Conservation (phyloP, 108 stramenopile genomes). For the Aurantiochytrium sp. region DNA sequence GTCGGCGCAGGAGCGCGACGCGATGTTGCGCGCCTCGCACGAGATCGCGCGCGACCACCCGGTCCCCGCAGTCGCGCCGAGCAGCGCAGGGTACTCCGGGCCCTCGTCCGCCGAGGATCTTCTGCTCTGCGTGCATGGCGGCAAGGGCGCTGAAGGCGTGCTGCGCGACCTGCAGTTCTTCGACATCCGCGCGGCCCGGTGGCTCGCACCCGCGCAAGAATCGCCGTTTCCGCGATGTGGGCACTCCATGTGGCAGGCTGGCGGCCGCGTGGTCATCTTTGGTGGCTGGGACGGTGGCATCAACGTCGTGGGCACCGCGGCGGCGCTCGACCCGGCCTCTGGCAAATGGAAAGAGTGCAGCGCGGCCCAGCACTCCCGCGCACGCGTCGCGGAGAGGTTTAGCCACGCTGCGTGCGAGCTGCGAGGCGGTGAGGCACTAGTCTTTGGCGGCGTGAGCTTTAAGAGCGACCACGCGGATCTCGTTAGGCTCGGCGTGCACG, state of each 20-base stretch:
- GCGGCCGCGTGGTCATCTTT: not conserved
- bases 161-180: not conserved
- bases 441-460: constrained; percentile 4
- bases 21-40: not conserved
- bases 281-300: constrained; percentile 24
- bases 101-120: not conserved
- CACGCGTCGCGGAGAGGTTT: not conserved
- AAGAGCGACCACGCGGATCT: not conserved
- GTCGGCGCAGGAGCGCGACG: not conserved
- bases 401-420: not conserved
- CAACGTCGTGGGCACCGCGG: not conserved
- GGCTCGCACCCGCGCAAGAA: not conserved
- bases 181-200: not conserved
- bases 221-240: not conserved
- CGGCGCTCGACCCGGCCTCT: not conserved
- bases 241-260: not conserved
- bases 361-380: not conserved
- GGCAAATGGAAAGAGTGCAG: not conserved
- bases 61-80: too few species aligned
- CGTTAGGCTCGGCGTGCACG: not conserved
- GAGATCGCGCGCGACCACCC: not conserved
- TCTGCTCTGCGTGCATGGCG: not conserved
- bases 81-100: too few species aligned
- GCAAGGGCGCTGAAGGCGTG: not conserved
- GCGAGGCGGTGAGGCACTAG: not conserved